A percentile compares a stretch with the other conserved stretches of the same genome.
phyloP scores from a whole-genome alignment of 2,329 filamentous ascomycete genomes.

The Fusarium sp. region DNA sequence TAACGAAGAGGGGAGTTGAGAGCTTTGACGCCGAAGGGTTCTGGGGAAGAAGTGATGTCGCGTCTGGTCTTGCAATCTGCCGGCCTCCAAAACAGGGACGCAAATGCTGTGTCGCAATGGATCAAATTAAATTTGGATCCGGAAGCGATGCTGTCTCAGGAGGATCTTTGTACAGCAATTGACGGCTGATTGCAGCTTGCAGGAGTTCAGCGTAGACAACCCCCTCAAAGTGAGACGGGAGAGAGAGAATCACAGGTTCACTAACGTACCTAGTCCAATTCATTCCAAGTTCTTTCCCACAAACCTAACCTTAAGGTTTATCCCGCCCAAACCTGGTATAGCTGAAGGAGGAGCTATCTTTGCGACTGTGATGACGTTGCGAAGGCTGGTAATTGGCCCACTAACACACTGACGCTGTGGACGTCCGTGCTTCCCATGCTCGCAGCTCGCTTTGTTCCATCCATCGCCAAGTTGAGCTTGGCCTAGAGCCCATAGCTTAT shows the following conservation, averaged over 20 bases:
- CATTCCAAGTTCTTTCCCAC: constrained; percentile 30
- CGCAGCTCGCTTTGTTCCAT: neutral
- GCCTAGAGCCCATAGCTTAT: constrained; percentile 14
- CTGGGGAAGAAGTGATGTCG: constrained; percentile 4
- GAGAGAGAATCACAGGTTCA: neutral
- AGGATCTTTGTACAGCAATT: constrained; percentile 31
- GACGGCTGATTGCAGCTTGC: constrained; percentile 35
- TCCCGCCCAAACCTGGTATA: constrained; percentile 16
- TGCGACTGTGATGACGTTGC: constrained; percentile 33
- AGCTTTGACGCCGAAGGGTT: neutral
- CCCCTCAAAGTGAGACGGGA: neutral
- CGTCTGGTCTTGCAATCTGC: constrained; percentile 15
- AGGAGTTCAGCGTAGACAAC: constrained; percentile 13
- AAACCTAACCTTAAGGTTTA: constrained; percentile 28
- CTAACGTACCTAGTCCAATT: neutral
- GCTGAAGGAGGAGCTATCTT: constrained; percentile 31
- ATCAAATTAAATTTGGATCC: constrained; percentile 18
- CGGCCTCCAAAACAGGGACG: constrained; percentile 3
- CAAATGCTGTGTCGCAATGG: constrained; percentile 32
- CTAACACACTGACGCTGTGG: neutral
- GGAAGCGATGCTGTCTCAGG: constrained; percentile 35
- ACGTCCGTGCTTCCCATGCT: constrained; percentile 27
- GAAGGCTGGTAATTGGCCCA: constrained; percentile 30
- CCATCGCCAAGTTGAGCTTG: constrained; percentile 8
- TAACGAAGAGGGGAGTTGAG: neutral